Evolutionary conservation across 352 stramenopile species (phyloP), one percentile per base, ranked within the genome.

Genomic region (Phytopythium chamaehyphon): DNA sequence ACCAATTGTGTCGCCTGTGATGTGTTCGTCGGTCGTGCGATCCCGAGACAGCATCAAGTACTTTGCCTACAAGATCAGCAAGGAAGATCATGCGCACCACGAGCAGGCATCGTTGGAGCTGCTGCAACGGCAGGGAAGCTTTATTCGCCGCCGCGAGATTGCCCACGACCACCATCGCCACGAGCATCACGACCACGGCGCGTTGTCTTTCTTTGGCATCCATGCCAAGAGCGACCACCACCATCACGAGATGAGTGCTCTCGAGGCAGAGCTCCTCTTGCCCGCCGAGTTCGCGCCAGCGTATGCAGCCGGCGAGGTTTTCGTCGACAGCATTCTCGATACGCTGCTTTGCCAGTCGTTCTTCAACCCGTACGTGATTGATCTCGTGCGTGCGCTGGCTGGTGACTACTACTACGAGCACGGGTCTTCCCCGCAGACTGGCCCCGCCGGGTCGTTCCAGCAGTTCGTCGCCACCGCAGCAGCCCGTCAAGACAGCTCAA

Each of bases 331-430:
- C 36, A 66, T 80, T 14, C 59, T 88, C 23, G 74, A 86, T 68
- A 80, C 67, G 36, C 57, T 86, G 47, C 65, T 88, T 10, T 88
- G 77, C 46, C 74, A 86, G 51, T 81, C 77, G 21, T 88, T 86
- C 61, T 85, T 86, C 60, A 88, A 86, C 42, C 74, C 74, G 53
- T 88, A 88, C 55, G 64, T 71, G 43, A 76, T 83, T 50, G 71
- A 85, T 44, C 58, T 88, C 33, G 62, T 86, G 19, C 70, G 68
- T 2, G 68, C 70, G 10, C 62, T 88, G 18, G 59, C 68, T 12
- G 74, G 76, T 3, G 61, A 77, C 54, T 73, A 73, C 54, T 67
- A 73, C 61, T 54, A 58, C 55, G 55, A 69, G 54, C 14, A 49
- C 15, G 24, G 40, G 11, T 22, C 24, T 11, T 8, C 22, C 8